Base-by-base conservation (phyloP, 768 basidiomycete species). In the Antrodiella citrinella region DNA sequence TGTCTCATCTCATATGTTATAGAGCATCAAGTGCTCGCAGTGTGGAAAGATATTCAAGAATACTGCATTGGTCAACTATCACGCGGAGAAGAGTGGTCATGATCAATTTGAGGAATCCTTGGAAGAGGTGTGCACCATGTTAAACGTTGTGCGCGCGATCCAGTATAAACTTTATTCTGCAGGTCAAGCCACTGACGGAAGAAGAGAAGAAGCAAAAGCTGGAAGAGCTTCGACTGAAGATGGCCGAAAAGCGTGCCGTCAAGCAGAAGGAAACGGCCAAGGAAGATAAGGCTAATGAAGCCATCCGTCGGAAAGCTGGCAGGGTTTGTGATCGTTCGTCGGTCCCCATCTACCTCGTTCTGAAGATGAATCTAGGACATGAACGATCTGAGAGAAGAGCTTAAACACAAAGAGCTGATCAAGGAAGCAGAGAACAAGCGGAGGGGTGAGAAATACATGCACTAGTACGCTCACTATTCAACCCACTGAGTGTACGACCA, bases 91-190 rank as follows among this genome's bases (percentile, higher is more conserved):
- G 72, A 89, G 83, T 57, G 95, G 95, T 0, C 95, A 99, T 63
- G 84, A 91, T 65, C 84, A 93, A 57, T 98, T 97, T 55, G 94
- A 96, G 63, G 95, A 97, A 62, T 92, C 88, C 1, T 89, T 82
- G 0, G 93, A 98, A 60, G 95, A 97, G 76, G 92, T 90, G 44
- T 45, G 68, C 25, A 18, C 40, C 26, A 47, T 56, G 44, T 23
- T 20, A 21, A 35, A 23, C 38, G 48, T 53, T 41, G 39, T 42
- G 43, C 20, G 11, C 18, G 39, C 21, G n/a, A 18, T 44, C 13
- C 20, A 20, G 39, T 20, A n/a, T 51, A 44, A 40, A 44, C 23
- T 45, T 18, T 44, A 26, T 22, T 38, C 20, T 44, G 2, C 25
- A 91, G 91, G 81, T 97, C 66, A 92, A 91, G 63, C 93, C 95